Conservation (phyloP, 2,329 filamentous ascomycete species). For the Colletotrichum sp. region DNA sequence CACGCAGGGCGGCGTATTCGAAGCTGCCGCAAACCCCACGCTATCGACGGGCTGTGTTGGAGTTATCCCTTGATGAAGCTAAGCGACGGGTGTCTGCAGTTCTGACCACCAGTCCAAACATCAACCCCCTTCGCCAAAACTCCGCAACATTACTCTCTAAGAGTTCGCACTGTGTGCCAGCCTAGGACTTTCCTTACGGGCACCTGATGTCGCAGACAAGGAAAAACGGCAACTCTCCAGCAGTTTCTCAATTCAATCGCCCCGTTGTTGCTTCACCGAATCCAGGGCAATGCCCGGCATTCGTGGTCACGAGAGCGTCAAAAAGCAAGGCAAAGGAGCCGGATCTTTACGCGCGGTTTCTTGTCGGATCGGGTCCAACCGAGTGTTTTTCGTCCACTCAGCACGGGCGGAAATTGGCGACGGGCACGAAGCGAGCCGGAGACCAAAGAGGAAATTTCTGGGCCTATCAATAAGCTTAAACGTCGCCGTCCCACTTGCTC, state of each 20-base stretch:
- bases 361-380: conserved; percentile 1
- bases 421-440: neutral
- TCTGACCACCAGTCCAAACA: neutral
- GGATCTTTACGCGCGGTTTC: conserved; percentile 4
- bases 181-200: neutral
- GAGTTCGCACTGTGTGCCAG: neutral
- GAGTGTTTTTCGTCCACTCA: conserved; percentile 16
- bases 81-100: neutral
- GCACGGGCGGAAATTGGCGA: neutral
- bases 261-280: neutral
- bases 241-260: neutral
- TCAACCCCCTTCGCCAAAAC: neutral
- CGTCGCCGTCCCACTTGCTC: neutral
- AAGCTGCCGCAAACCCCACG: neutral
- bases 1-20: neutral
- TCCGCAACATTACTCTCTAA: neutral
- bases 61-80: neutral
- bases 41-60: neutral
- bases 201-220: neutral
- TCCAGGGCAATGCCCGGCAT: neutral
- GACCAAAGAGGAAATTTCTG: neutral
- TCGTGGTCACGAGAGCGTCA: neutral
- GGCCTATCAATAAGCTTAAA: conserved; percentile 22
- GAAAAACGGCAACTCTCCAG: neutral
- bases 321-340: neutral